Percentiles rank a stretch among this genome's conserved stretches.
phyloP scores from a whole-genome alignment of 2,329 filamentous ascomycete species.

The Tolypocladium ovalisporum region DNA sequence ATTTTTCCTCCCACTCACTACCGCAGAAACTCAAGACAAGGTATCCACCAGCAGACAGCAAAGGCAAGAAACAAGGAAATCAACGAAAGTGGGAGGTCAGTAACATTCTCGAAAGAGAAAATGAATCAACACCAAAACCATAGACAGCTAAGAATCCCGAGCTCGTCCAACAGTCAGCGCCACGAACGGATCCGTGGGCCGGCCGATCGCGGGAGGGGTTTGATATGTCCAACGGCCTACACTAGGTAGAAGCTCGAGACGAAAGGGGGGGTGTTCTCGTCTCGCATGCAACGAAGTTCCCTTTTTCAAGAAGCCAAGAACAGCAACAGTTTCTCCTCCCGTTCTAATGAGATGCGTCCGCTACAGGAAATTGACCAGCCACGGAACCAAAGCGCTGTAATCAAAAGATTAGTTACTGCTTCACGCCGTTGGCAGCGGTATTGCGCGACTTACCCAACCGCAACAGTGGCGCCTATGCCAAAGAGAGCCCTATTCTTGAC shows the following conservation, averaged over 20 bases:
- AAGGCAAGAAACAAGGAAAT: neutral
- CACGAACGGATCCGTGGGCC: neutral
- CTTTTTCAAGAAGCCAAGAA: neutral
- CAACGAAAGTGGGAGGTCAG: neutral
- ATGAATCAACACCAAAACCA: neutral
- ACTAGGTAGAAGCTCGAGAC: conserved; percentile 2
- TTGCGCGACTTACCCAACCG: conserved; percentile 67
- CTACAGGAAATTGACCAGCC: conserved; percentile 41
- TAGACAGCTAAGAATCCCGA: conserved; percentile 1
- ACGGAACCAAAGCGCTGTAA: conserved; percentile 35
- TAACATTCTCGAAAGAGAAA: conserved; percentile 1
- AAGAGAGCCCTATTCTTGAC: conserved; percentile 78
- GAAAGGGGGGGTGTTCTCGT: neutral
- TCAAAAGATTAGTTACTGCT: conserved; percentile 5
- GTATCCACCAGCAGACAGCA: neutral
- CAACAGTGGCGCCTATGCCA: conserved; percentile 77
- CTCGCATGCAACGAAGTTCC: neutral
- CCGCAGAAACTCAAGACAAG: neutral
- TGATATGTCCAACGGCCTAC: neutral
- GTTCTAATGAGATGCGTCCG: neutral
- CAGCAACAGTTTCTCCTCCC: neutral
- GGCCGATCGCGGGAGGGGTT: neutral
- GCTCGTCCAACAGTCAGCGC: neutral
- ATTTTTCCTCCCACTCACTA: neutral
- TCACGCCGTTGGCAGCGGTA: neutral